A percentile compares a stretch with the other conserved stretches of the same genome.
phyloP scores from a whole-genome alignment of 2,329 filamentous ascomycete species.

The Aspergillus ruber region DNA sequence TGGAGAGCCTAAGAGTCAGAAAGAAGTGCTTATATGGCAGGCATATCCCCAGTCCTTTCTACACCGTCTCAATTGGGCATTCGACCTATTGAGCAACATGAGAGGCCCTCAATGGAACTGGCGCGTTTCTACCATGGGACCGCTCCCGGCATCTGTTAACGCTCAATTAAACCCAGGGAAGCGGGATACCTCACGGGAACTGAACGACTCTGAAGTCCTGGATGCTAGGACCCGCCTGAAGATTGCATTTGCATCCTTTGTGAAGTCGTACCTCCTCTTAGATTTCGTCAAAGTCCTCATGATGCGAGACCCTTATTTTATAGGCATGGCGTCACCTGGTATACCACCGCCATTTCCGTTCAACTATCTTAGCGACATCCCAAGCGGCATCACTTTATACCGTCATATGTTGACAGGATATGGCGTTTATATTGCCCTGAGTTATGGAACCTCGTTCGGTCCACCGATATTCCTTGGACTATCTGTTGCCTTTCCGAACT shows the following conservation, averaged over 20 bases:
- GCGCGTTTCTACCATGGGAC: conserved; percentile 43
- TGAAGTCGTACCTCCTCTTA: conserved; percentile 58
- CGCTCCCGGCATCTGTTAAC: conserved; percentile 23
- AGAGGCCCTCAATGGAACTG: conserved; percentile 57
- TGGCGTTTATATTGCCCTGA: conserved; percentile 56
- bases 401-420: conserved; percentile 52
- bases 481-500: conserved; percentile 42
- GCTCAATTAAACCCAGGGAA: conserved; percentile 13
- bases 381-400: conserved; percentile 46
- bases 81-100: conserved; percentile 53
- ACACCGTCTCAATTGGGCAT: conserved; percentile 53
- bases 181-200: conserved; percentile 8
- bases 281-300: conserved; percentile 65
- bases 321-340: conserved; percentile 47
- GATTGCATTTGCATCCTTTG: conserved; percentile 41
- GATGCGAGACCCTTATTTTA: conserved; percentile 74
- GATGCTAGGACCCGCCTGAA: conserved; percentile 44
- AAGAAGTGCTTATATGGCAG: conserved; percentile 45
- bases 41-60: conserved; percentile 44
- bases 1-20: neutral
- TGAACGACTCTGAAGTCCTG: conserved; percentile 25
- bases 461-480: conserved; percentile 55
- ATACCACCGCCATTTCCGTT: conserved; percentile 39
- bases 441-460: conserved; percentile 53
- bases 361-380: conserved; percentile 39